These are phyloP conservation scores for Diplodia mutila DNA, from an alignment of 2,329 filamentous ascomycete species.

Conservation along the genomic window DNA sequence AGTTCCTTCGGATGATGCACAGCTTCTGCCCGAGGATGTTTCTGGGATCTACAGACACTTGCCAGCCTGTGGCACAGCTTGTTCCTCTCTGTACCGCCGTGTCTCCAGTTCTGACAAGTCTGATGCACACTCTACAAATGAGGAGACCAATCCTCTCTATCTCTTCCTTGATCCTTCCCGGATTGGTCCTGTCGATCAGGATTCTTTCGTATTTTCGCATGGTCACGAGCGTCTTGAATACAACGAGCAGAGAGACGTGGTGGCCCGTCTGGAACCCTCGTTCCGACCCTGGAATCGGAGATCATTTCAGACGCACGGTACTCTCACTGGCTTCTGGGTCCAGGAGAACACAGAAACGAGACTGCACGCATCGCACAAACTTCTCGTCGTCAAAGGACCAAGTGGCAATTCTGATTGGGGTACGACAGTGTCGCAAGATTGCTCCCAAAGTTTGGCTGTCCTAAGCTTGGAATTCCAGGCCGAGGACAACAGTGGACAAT, in stretches of 20 bases:
- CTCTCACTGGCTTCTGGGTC: not conserved
- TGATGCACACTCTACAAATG: not conserved
- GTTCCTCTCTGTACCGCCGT: constrained; percentile 58
- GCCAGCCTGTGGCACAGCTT: constrained; percentile 62
- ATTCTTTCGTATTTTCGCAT: constrained; percentile 62
- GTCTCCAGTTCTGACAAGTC: not conserved
- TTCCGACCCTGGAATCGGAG: constrained; percentile 38
- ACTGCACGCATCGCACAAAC: not conserved
- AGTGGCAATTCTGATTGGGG: not conserved
- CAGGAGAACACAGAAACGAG: not conserved
- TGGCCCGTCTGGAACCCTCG: constrained; percentile 50
- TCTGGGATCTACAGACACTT: constrained; percentile 57
- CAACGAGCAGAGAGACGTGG: constrained; percentile 49
- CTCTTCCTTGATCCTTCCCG: constrained; percentile 62
- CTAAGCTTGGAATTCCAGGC: constrained; percentile 31
- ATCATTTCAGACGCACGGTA: not conserved
- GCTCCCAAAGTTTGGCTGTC: constrained; percentile 31
- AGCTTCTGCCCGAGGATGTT: constrained; percentile 39
- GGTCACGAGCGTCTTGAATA: constrained; percentile 52
- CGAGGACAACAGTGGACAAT: not conserved
- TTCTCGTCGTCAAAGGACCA: not conserved
- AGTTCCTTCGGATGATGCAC: constrained; percentile 33
- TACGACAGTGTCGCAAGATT: constrained; percentile 24
- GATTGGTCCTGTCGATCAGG: constrained; percentile 50
- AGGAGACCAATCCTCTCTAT: constrained; percentile 46